phyloP scores from a whole-genome alignment of 257 asterid species.

The Nicotiana tomentosiformis region DNA sequence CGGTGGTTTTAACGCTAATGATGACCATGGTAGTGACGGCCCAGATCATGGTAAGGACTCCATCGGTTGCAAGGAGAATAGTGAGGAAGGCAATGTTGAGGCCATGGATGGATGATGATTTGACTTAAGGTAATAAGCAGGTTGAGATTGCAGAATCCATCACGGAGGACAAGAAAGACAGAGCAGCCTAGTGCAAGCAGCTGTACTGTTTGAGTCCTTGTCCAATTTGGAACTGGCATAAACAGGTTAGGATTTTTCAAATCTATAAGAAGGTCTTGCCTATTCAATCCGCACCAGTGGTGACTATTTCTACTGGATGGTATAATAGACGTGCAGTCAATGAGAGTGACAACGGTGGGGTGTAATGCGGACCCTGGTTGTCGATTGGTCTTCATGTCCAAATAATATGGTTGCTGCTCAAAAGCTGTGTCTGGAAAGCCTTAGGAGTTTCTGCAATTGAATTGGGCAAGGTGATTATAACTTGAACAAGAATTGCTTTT shows the following conservation, averaged over 20 bases:
- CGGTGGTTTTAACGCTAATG: background rate
- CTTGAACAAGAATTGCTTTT: background rate
- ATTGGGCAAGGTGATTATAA: background rate
- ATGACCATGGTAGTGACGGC: background rate
- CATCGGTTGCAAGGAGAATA: background rate
- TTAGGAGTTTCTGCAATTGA: background rate
- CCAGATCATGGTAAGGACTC: slow-evolving; percentile 3
- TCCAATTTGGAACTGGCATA: background rate
- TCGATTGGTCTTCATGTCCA: background rate
- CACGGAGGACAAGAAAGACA: background rate
- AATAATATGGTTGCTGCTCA: background rate
- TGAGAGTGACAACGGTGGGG: background rate
- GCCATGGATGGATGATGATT: background rate
- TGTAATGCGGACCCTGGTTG: background rate
- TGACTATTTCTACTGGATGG: background rate
- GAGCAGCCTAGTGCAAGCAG: background rate
- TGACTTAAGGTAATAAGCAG: background rate
- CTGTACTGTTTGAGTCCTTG: background rate
- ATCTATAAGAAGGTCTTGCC: background rate
- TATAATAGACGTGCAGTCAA: background rate
- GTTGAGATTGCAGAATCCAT: background rate
- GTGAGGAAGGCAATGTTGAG: background rate
- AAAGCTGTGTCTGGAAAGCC: background rate
- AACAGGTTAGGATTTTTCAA: background rate
- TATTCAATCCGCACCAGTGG: background rate